Evolutionary conservation across 2,329 filamentous ascomycete genomes (phyloP), one percentile per base, ranked within the genome.

Genomic region (Aspergillus nomiae): DNA sequence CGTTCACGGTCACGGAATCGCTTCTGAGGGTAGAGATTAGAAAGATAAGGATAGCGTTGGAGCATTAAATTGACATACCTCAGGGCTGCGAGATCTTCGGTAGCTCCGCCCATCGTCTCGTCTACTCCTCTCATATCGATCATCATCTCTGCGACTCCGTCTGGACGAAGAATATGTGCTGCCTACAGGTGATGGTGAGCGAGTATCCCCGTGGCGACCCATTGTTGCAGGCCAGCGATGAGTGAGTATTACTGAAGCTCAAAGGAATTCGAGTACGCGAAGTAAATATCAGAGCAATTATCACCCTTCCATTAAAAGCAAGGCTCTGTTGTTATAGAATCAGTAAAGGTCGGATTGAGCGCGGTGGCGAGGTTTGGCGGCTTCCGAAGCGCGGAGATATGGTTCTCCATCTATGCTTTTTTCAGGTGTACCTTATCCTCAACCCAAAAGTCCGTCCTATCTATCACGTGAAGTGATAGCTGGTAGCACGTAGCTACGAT

Each of bases 121-220:
- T 48, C 83, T 78, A 69, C 79, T 82, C 73, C 81, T 80, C 57
- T 85, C 84, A 71, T 81, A 77, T 66, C 83, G 80, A 71, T 83
- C 79, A 75, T 85, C 80, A 70, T 84, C 85, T 78, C 83, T 82
- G 73, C 83, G 81, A 72, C 72, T 80, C 65, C 88, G 87, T 82
- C 87, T 90, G 82, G 88, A 89, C 75, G 89, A 87, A 80, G 88
- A 89, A 80, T 87, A 85, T 77, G 91, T 89, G 85, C 90, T 92
- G 88, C 90, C 91, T 93, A 90, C 89, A 89, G 90, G 90, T 89
- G 90, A 92, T 91, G 91, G 92, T 94, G 91, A 94, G 91, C 91
- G 85, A 83, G 83, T 83, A 79, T 86, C 84, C 83, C 84, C 85
- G 79, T 84, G 83, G 79, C 84, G 84, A 83, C 83, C 84, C 85